Evolutionary conservation across 1,284 basidiomycete species (phyloP).

Genomic region (Phylloporus sp.): DNA sequence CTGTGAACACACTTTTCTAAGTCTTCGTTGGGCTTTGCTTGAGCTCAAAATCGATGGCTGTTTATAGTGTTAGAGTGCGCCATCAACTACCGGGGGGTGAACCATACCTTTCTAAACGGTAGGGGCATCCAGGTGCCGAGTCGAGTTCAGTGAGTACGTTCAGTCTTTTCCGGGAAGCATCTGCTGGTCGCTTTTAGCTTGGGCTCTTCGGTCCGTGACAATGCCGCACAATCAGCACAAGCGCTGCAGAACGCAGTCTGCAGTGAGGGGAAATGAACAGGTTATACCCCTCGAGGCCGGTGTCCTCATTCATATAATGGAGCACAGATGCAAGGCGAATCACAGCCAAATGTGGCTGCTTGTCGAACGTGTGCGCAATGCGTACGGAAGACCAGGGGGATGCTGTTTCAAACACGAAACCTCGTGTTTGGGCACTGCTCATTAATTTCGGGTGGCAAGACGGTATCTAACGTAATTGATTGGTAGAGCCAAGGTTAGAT

Average conservation of each 20-base stretch:
- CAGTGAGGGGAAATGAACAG: background rate
- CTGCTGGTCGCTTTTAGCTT: slow-evolving; percentile 18
- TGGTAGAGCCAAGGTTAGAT: no score
- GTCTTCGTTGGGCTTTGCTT: background rate
- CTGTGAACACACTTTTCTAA: slow-evolving; percentile 21
- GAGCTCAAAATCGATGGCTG: slow-evolving; percentile 10
- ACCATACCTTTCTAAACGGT: slow-evolving; percentile 17
- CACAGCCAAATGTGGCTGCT: background rate
- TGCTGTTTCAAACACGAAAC: no score
- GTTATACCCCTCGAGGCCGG: background rate
- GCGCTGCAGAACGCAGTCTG: background rate
- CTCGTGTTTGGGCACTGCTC: slow-evolving; percentile 6
- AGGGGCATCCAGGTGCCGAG: slow-evolving; percentile 8
- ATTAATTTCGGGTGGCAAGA: background rate
- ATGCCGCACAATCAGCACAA: slow-evolving; percentile 19
- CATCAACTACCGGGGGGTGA: background rate
- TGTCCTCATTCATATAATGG: slow-evolving; percentile 5
- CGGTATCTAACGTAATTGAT: slow-evolving; percentile 9
- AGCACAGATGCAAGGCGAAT: background rate
- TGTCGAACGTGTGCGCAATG: background rate
- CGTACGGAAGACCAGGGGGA: no score
- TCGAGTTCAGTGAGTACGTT: background rate
- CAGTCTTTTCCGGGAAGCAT: background rate
- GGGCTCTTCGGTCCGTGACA: slow-evolving; percentile 5
- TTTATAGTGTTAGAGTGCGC: slow-evolving; percentile 9